Percentiles rank a stretch among this genome's conserved stretches.
Evolutionary conservation across 805 yeast species (phyloP).

Genomic region (Cephaloascus fragrans): DNA sequence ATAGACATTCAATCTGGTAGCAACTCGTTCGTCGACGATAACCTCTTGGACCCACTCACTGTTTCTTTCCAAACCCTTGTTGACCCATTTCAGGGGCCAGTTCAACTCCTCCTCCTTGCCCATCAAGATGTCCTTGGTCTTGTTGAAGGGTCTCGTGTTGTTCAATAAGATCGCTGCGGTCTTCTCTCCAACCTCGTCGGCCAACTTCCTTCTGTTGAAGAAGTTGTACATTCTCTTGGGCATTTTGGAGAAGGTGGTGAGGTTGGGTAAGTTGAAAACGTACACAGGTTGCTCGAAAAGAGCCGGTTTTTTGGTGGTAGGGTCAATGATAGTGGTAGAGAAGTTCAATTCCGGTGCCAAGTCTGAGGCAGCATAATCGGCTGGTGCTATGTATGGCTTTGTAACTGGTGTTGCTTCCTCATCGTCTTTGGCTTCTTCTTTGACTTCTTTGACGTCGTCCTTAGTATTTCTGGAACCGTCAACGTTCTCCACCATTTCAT

Average conservation of each 20-base stretch:
- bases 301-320: conserved; percentile 35
- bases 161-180: conserved; percentile 47
- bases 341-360: conserved; percentile 55
- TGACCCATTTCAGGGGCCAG: conserved; percentile 85
- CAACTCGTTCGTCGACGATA: conserved; percentile 58
- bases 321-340: conserved; percentile 13
- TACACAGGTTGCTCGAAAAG: conserved; percentile 70
- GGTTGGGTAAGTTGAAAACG: conserved; percentile 66
- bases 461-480: conserved; percentile 2
- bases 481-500: conserved; percentile 1
- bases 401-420: conserved; percentile 33
- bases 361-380: conserved; percentile 41
- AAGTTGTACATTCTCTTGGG: conserved; percentile 73
- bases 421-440: conserved; percentile 5
- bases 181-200: conserved; percentile 50
- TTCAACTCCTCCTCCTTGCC: conserved; percentile 62
- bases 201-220: conserved; percentile 63
- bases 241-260: conserved; percentile 68
- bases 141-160: conserved; percentile 43
- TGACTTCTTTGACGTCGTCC: conserved; percentile 2
- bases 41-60: conserved; percentile 88
- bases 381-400: conserved; percentile 52
- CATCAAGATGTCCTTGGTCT: conserved; percentile 27
- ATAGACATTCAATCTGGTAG: conserved; percentile 38
- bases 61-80: conserved; percentile 56